Conservation (phyloP, 164 flowering plant species). For the Umbellularia californica region DNA sequence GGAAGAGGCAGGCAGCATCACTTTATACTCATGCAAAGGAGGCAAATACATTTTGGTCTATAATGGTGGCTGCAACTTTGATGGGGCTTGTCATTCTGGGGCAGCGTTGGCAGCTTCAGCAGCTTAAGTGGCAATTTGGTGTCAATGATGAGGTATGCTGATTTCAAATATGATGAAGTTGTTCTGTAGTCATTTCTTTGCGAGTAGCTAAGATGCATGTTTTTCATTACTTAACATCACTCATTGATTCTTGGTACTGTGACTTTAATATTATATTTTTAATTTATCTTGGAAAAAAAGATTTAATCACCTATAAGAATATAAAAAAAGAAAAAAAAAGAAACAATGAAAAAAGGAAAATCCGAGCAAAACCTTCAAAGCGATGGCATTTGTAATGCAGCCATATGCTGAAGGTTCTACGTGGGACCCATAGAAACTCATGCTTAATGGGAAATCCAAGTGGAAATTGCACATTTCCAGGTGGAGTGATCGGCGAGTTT, state of each 20-base stretch:
- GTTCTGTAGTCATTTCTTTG: background rate
- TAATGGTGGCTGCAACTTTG: conserved; percentile 83
- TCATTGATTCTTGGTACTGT: background rate
- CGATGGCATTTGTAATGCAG: too few relatives aligned
- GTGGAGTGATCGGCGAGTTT: too few relatives aligned
- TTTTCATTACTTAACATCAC: background rate
- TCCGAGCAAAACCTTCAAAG: too few relatives aligned
- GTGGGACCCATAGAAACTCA: too few relatives aligned
- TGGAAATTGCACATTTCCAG: too few relatives aligned
- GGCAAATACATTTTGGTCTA: conserved; percentile 82
- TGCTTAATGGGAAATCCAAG: too few relatives aligned
- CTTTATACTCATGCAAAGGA: conserved; percentile 75
- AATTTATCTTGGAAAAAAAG: background rate
- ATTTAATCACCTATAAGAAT: too few relatives aligned
- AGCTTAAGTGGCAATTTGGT: conserved; percentile 55
- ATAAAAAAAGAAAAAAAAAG: too few relatives aligned
- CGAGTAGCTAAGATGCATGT: too few relatives aligned
- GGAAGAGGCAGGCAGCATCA: conserved; percentile 75
- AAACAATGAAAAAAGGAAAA: too few relatives aligned
- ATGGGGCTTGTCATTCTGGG: conserved; percentile 91
- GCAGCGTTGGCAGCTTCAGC: conserved; percentile 68
- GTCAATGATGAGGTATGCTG: conserved; percentile 53
- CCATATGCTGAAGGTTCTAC: too few relatives aligned
- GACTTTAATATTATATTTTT: background rate
- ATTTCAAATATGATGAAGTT: background rate